Evolutionary conservation across 805 yeast genomes (phyloP).

Genomic region (Brettanomyces anomalus): DNA sequence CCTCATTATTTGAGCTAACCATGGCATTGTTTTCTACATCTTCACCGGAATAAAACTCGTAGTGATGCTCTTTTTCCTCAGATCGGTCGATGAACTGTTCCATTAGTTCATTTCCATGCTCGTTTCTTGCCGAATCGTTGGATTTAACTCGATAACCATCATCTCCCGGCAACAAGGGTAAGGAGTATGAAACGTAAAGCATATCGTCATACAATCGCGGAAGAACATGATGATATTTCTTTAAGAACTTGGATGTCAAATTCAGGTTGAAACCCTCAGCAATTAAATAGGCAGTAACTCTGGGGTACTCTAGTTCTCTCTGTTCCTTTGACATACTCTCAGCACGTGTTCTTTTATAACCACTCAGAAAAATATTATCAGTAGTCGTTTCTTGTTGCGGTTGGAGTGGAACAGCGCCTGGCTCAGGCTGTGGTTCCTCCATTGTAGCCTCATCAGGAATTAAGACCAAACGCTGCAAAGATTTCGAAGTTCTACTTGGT

Average conservation of each 20-base stretch:
- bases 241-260: constrained; percentile 54
- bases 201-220: constrained; percentile 90
- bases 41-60: constrained; percentile 79
- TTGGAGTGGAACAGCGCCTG: constrained; percentile 6
- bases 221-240: constrained; percentile 66
- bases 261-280: constrained; percentile 72
- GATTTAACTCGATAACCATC: constrained; percentile 72
- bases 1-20: constrained; percentile 10
- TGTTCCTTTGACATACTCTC: constrained; percentile 52
- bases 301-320: constrained; percentile 54
- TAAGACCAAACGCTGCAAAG: constrained; percentile 76
- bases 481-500: constrained; percentile 74
- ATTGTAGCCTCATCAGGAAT: constrained; percentile 54
- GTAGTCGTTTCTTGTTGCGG: constrained; percentile 19
- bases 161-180: constrained; percentile 80
- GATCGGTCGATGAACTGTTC: constrained; percentile 71
- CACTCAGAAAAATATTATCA: constrained; percentile 25
- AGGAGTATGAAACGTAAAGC: constrained; percentile 79
- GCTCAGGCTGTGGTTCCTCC: constrained; percentile 3
- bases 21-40: constrained; percentile 30
- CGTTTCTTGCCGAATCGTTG: constrained; percentile 39
- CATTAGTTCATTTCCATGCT: constrained; percentile 39
- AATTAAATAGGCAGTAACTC: constrained; percentile 88
- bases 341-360: constrained; percentile 30
- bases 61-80: constrained; percentile 86